Conservation (phyloP, 2,329 filamentous ascomycete genomes). For the Xenosphaeropsis pyriputrescens region DNA sequence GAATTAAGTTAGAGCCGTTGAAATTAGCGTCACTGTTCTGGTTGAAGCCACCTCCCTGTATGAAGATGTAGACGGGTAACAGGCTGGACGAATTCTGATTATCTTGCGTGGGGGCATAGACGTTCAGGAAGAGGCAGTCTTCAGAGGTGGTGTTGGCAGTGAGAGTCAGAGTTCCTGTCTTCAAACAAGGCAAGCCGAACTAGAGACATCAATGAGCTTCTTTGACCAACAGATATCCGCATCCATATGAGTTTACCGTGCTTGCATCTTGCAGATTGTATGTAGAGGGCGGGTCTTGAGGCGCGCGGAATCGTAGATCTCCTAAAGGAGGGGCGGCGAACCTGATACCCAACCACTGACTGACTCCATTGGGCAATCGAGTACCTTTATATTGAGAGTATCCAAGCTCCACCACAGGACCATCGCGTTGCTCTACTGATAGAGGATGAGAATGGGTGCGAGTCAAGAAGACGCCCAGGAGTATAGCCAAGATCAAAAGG, state of each 20-base stretch:
- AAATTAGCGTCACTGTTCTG: not conserved
- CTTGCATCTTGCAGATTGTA: conserved; percentile 10
- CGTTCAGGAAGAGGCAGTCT: conserved; percentile 56
- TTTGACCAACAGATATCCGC: too few relatives aligned
- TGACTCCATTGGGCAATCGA: conserved; percentile 28
- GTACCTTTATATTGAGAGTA: not conserved
- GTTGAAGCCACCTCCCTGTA: conserved; percentile 49
- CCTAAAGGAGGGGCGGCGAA: conserved; percentile 59
- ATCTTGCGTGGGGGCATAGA: conserved; percentile 44
- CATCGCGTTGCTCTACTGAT: too few relatives aligned
- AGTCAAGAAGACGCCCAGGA: too few relatives aligned
- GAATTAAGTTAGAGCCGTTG: not conserved
- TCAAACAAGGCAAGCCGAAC: too few relatives aligned
- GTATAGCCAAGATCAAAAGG: too few relatives aligned
- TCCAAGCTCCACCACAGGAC: not conserved
- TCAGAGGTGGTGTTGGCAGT: conserved; percentile 24
- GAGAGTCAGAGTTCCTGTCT: too few relatives aligned
- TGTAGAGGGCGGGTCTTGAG: conserved; percentile 37
- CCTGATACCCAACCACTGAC: conserved; percentile 60
- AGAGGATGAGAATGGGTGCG: too few relatives aligned
- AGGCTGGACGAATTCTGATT: too few relatives aligned
- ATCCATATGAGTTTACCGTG: conserved; percentile 6
- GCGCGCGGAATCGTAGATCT: conserved; percentile 49
- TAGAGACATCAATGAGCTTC: too few relatives aligned
- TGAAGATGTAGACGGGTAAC: conserved; percentile 38